A percentile compares a stretch with the other conserved stretches of the same genome.
Evolutionary conservation across 2,329 filamentous ascomycete species (phyloP).

Genomic region (Lizonia empirigonia): DNA sequence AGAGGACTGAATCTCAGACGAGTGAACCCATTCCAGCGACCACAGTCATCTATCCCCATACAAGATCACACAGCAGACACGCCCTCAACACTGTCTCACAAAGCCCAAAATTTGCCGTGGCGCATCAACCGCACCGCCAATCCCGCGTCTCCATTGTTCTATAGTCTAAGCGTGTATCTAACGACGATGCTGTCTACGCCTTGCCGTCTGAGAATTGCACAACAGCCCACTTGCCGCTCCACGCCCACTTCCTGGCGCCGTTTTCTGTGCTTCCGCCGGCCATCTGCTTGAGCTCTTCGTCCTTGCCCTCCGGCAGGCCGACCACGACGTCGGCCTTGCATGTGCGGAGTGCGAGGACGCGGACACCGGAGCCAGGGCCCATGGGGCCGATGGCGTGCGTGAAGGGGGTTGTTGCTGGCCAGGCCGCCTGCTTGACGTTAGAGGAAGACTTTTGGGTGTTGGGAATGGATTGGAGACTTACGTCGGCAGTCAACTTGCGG

Average conservation of each 20-base stretch:
- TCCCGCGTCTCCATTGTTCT: too few relatives aligned
- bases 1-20: too few relatives aligned
- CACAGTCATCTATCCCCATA: too few relatives aligned
- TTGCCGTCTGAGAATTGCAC: slow-evolving; percentile 81
- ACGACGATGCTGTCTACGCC: too few relatives aligned
- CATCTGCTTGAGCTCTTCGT: slow-evolving; percentile 74
- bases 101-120: too few relatives aligned
- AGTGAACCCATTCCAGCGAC: too few relatives aligned
- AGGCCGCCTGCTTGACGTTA: slow-evolving; percentile 62
- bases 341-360: slow-evolving; percentile 84
- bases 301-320: slow-evolving; percentile 78
- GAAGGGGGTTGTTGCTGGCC: slow-evolving; percentile 89
- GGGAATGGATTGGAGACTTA: slow-evolving; percentile 55
- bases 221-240: slow-evolving; percentile 97
- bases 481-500: slow-evolving; percentile 87
- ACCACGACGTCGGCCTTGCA: slow-evolving; percentile 98
- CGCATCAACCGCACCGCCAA: too few relatives aligned
- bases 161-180: too few relatives aligned
- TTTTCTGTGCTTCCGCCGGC: slow-evolving; percentile 74
- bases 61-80: too few relatives aligned
- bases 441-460: background rate
- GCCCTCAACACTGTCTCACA: too few relatives aligned
- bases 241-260: slow-evolving; percentile 83
- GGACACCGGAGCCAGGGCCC: slow-evolving; percentile 79
- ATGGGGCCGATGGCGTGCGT: slow-evolving; percentile 82